A percentile compares a stretch with the other conserved stretches of the same genome.
Conservation (phyloP, 2,329 filamentous ascomycete species). For the Aspergillus candidus region DNA sequence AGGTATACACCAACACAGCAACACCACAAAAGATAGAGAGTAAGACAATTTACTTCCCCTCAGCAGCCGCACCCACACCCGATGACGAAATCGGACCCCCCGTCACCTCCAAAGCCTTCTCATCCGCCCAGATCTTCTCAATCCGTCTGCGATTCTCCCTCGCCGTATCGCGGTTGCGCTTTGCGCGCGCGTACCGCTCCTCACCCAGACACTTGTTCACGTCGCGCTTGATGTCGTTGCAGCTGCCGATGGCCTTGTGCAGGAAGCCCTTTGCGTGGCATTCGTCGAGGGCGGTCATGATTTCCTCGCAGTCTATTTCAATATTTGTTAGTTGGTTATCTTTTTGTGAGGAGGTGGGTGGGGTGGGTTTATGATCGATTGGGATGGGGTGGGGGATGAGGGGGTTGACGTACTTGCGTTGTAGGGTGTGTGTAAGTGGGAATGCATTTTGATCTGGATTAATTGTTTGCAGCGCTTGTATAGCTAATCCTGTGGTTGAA, state of each 20-base stretch:
- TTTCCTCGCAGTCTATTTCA: constrained; percentile 75
- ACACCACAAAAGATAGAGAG: no score
- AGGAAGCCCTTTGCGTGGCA: constrained; percentile 91
- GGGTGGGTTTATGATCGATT: not conserved
- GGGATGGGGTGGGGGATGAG: constrained; percentile 1
- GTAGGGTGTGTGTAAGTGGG: constrained; percentile 88
- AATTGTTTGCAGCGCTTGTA: constrained; percentile 1
- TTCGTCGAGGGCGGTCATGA: constrained; percentile 90
- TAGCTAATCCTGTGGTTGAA: not conserved
- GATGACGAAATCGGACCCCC: not conserved
- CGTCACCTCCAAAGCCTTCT: constrained; percentile 23
- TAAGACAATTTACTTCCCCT: constrained; percentile 1
- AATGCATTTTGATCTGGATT: constrained; percentile 67
- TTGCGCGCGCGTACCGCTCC: constrained; percentile 72
- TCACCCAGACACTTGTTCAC: constrained; percentile 74
- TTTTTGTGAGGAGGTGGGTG: not conserved
- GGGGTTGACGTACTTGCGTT: constrained; percentile 62
- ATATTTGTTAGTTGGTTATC: constrained; percentile 2
- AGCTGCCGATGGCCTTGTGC: constrained; percentile 84
- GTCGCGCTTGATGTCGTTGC: constrained; percentile 76
- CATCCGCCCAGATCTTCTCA: constrained; percentile 69
- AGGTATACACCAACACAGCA: no score
- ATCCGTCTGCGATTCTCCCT: constrained; percentile 66
- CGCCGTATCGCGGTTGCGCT: constrained; percentile 65
- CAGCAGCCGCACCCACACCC: not conserved